Conservation (phyloP, 176 grass and related monocot species). For the Phoenix roebelenii region DNA sequence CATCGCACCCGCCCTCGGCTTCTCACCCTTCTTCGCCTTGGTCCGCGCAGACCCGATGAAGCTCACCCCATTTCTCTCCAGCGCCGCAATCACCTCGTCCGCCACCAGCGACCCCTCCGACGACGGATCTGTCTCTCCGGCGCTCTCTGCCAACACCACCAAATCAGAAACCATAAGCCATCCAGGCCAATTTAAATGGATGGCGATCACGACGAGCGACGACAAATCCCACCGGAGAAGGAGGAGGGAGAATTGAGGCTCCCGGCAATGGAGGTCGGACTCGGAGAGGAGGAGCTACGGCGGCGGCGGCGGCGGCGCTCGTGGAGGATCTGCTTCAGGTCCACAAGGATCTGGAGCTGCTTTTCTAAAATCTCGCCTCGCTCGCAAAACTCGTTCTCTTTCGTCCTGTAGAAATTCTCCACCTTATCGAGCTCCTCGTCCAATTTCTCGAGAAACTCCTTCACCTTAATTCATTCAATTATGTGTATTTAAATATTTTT, state of each 20-base stretch:
- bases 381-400: constrained; percentile 53
- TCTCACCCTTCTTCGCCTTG: constrained; percentile 57
- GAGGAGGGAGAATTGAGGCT: constrained; percentile 41
- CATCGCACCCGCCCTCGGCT: constrained; percentile 27
- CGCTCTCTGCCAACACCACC: constrained; percentile 28
- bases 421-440: constrained; percentile 85
- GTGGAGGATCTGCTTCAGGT: constrained; percentile 63
- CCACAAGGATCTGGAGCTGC: constrained; percentile 67
- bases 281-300: not conserved
- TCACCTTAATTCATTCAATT: constrained; percentile 29
- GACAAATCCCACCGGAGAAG: constrained; percentile 45
- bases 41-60: constrained; percentile 43
- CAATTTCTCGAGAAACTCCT: constrained; percentile 51
- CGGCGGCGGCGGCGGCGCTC: constrained; percentile 29
- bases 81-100: constrained; percentile 81
- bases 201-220: no score
- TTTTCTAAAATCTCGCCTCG: constrained; percentile 48
- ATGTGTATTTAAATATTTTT: not conserved
- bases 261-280: constrained; percentile 7
- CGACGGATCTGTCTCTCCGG: not conserved
- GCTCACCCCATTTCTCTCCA: constrained; percentile 80
- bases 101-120: constrained; percentile 15
- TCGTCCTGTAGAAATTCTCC: constrained; percentile 45
- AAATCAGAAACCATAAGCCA: no score
- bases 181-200: no score